These are phyloP conservation scores for Claviceps sp. DNA, from an alignment of 2,329 filamentous ascomycete genomes.

Conservation along the genomic window DNA sequence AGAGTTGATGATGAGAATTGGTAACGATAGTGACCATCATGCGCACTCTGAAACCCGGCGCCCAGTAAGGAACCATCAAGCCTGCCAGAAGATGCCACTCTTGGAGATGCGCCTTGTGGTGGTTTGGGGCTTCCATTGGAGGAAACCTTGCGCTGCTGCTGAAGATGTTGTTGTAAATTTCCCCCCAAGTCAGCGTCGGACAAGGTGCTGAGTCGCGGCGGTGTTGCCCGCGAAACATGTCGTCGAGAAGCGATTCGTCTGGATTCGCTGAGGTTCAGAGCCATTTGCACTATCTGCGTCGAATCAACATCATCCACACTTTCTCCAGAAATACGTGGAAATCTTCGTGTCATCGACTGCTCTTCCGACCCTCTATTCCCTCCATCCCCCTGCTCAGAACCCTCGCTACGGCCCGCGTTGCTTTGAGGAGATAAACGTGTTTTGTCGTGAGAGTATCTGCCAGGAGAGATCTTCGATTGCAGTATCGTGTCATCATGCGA, in stretches of 20 bases:
- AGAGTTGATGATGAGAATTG: constrained; percentile 70
- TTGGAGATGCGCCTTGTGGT: constrained; percentile 26
- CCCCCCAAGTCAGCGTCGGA: constrained; percentile 40
- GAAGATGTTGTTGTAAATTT: constrained; percentile 55
- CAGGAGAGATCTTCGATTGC: neutral
- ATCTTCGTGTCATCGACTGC: neutral
- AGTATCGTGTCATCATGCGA: neutral
- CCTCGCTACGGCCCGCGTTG: neutral
- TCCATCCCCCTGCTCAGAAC: neutral
- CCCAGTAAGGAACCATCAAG: constrained; percentile 33
- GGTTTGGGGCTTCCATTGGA: constrained; percentile 47
- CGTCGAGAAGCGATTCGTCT: constrained; percentile 49
- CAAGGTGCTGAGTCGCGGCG: constrained; percentile 36
- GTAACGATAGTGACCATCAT: constrained; percentile 40
- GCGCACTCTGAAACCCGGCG: constrained; percentile 28
- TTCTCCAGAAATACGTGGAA: neutral
- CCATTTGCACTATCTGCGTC: constrained; percentile 84
- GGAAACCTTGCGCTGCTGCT: constrained; percentile 53
- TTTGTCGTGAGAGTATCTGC: neutral
- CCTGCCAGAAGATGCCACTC: constrained; percentile 26
- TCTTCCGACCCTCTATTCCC: neutral
- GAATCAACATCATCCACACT: constrained; percentile 55
- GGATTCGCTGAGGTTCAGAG: constrained; percentile 75
- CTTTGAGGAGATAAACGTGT: neutral
- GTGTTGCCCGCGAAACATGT: constrained; percentile 38